Conservation (phyloP, 305 asterid species). For the Fraxinus baroniana region DNA sequence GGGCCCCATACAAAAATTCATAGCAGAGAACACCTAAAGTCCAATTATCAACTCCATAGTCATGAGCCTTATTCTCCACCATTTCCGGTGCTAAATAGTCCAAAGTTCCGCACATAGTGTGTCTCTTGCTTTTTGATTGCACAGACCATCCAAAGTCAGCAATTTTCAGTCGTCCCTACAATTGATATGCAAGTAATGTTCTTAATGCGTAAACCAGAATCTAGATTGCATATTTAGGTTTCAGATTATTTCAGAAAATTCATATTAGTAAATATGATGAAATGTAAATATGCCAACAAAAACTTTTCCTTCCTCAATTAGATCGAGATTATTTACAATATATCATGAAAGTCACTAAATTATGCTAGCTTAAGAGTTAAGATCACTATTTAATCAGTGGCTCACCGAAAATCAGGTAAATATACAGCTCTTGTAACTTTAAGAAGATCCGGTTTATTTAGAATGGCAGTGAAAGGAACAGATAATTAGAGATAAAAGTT, state of each 20-base stretch:
- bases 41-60: slow-evolving; percentile 91
- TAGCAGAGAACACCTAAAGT: slow-evolving; percentile 87
- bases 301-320: neutral
- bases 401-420: neutral
- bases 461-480: neutral
- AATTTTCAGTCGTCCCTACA: slow-evolving; percentile 64
- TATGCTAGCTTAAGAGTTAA: neutral
- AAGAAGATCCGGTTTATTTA: neutral
- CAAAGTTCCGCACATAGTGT: slow-evolving; percentile 91
- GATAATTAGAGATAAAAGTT: neutral
- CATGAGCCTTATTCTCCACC: slow-evolving; percentile 93
- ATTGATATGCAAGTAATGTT: neutral
- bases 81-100: slow-evolving; percentile 97
- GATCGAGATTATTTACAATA: neutral
- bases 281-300: neutral
- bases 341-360: neutral
- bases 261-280: neutral
- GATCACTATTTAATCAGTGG: neutral
- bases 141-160: slow-evolving; percentile 99
- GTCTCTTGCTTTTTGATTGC: slow-evolving; percentile 77
- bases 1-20: slow-evolving; percentile 77
- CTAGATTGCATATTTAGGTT: neutral
- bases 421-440: neutral
- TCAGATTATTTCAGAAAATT: neutral
- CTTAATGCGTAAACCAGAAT: neutral